Base-by-base conservation (phyloP, 73 alveolate species). In the Paramecium bursaria region DNA sequence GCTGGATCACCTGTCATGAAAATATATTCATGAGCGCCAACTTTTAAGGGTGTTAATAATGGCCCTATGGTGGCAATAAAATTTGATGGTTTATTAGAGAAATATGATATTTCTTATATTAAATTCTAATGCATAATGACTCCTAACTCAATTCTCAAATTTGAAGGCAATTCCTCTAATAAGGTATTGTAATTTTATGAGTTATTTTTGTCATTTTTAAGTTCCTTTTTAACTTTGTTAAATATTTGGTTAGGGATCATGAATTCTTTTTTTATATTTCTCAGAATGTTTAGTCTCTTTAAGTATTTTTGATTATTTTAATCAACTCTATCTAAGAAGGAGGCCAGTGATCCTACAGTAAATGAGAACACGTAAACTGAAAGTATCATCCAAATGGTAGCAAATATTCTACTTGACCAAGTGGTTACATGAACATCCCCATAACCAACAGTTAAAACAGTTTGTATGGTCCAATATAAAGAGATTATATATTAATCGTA, bases 151-250 rank as follows among this genome's bases (percentile, higher is more conserved):
- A 91, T 85, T 74, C 94, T 88, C 80, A 96, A 87, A 50, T 88
- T 90, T 35, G 89, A 88, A 15, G 99, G 99, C n/a, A 96, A 91
- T 46, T 95, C 97, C 14, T 94, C 91, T 15, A 85, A 42, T 2
- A 57, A 30, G 3, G 76, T 57, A 57, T 57, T 23, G 33, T 57
- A 57, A 10, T 57, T 57, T 4, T 30, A 30, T 57, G 33, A 23
- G 9, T 57, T 57, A 10, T 57, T 57, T 23, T 57, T 57, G 5
- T 50, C 76, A 3, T 48, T 30, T 57, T 57, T 57, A 14, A 57
- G 33, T 57, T 57, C 76, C 17, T 30, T 57, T 57, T 57, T 57
- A 1, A 57, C 76, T 30, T 57, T 57, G 13, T 57, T 19, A 10
- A 57, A 57, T 5, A 57, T 57, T 3, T 48, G 35, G 17, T 57